Evolutionary conservation across 306 rosid species (phyloP).

Genomic region (Pterocarpus macrocarpus): DNA sequence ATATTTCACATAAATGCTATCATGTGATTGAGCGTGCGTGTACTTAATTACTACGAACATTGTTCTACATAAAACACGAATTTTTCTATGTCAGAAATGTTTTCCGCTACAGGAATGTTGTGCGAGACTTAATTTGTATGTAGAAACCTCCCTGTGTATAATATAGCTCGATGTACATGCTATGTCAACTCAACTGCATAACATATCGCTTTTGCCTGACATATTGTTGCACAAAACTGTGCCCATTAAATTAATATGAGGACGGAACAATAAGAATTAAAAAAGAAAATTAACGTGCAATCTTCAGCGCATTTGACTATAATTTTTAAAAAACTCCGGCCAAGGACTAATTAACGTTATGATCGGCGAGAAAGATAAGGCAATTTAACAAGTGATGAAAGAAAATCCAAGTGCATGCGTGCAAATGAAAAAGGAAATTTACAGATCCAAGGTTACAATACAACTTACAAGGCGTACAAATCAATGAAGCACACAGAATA

Average conservation of each 20-base stretch:
- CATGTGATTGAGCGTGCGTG: slow-evolving; percentile 36
- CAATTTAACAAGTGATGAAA: slow-evolving; percentile 21
- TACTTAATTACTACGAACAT: neutral
- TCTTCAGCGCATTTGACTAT: slow-evolving; percentile 44
- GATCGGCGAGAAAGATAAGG: slow-evolving; percentile 31
- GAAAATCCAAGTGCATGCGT: slow-evolving; percentile 23
- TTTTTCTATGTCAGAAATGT: slow-evolving; percentile 22
- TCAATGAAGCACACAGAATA: slow-evolving; percentile 25
- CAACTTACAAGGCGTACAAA: slow-evolving; percentile 37
- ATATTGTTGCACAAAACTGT: slow-evolving; percentile 19
- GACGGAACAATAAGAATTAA: neutral
- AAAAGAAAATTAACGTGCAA: slow-evolving; percentile 21
- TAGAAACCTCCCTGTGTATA: neutral
- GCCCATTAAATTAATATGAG: slow-evolving; percentile 12
- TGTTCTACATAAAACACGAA: neutral
- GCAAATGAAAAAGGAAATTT: slow-evolving; percentile 50
- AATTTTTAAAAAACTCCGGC: slow-evolving; percentile 43
- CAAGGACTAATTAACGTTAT: slow-evolving; percentile 21
- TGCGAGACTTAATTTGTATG: slow-evolving; percentile 3
- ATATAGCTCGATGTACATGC: neutral
- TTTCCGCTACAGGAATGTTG: slow-evolving; percentile 38
- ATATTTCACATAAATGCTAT: neutral
- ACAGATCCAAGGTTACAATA: slow-evolving; percentile 43
- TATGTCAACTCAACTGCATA: slow-evolving; percentile 29
- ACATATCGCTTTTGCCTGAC: slow-evolving; percentile 45